A percentile compares a stretch with the other conserved stretches of the same genome.
Evolutionary conservation across 2,329 filamentous ascomycete genomes (phyloP).

Genomic region (Lachnellula arida): DNA sequence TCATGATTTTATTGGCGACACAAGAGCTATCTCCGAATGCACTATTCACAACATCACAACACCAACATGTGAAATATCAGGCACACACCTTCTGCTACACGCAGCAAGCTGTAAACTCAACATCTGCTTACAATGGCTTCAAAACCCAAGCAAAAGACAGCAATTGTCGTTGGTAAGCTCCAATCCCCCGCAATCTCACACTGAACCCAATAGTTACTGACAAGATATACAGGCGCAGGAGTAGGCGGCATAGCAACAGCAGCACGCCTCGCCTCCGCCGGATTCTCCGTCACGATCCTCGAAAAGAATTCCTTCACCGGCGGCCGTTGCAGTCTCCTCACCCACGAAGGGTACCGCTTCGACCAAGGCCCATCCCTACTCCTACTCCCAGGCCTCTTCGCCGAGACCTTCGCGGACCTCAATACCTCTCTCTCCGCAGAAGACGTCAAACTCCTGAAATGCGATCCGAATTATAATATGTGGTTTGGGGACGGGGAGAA

Average conservation of each 20-base stretch:
- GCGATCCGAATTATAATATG: conserved; percentile 70
- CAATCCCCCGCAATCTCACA: not conserved
- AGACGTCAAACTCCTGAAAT: conserved; percentile 64
- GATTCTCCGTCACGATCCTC: conserved; percentile 68
- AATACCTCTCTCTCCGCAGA: conserved; percentile 61
- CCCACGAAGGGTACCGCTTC: conserved; percentile 60
- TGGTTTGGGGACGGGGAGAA: conserved; percentile 65
- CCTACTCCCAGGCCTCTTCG: conserved; percentile 66
- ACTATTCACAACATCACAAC: not conserved
- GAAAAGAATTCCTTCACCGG: conserved; percentile 73
- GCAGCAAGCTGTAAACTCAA: not conserved
- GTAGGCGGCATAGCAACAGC: conserved; percentile 68
- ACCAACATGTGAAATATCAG: conserved; percentile 21
- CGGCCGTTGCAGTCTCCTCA: conserved; percentile 64
- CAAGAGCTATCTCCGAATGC: conserved; percentile 6
- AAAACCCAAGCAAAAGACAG: conserved; percentile 39
- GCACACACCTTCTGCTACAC: not conserved
- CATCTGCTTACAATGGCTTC: conserved; percentile 20
- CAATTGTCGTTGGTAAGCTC: conserved; percentile 48
- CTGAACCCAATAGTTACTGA: not conserved
- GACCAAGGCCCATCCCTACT: conserved; percentile 73
- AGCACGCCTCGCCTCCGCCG: conserved; percentile 65
- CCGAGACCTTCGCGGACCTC: conserved; percentile 63
- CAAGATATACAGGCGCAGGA: conserved; percentile 53
- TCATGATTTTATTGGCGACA: conserved; percentile 14